phyloP scores from a whole-genome alignment of 352 stramenopile genomes.

The Peronospora destructor region DNA sequence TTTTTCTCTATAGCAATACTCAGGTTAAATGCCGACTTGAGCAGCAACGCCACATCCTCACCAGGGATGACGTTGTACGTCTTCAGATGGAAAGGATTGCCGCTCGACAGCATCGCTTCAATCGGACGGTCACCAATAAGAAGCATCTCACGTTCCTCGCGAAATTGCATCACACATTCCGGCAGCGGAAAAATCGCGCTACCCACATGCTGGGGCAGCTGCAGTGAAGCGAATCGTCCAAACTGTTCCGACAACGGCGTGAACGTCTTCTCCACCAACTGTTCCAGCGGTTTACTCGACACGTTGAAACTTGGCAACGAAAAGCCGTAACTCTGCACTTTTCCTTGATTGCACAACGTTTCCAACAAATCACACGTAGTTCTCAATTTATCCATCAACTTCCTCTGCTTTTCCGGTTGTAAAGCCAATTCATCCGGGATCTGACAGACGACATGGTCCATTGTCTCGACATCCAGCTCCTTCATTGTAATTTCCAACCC shows the following conservation, averaged over 20 bases:
- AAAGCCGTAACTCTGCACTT: constrained; percentile 66
- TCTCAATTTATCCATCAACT: constrained; percentile 31
- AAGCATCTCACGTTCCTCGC: constrained; percentile 40
- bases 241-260: constrained; percentile 35
- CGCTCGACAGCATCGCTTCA: constrained; percentile 50
- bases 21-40: constrained; percentile 81
- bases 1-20: constrained; percentile 77
- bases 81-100: constrained; percentile 54
- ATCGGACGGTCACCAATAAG: constrained; percentile 61
- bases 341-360: constrained; percentile 30
- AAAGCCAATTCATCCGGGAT: constrained; percentile 48
- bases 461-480: constrained; percentile 47
- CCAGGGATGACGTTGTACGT: constrained; percentile 36
- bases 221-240: constrained; percentile 52
- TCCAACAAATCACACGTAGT: constrained; percentile 36
- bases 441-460: constrained; percentile 60
- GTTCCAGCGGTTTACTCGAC: constrained; percentile 25
- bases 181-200: constrained; percentile 33
- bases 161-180: constrained; percentile 33
- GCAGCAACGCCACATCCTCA: constrained; percentile 58
- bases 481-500: constrained; percentile 43
- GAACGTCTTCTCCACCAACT: constrained; percentile 42
- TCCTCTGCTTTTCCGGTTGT: constrained; percentile 9
- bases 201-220: constrained; percentile 45
- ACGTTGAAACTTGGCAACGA: constrained; percentile 28